A percentile compares a stretch with the other conserved stretches of the same genome.
These are phyloP conservation scores for Lactarius deliciosus DNA, from an alignment of 768 basidiomycete genomes.

Conservation along the genomic window DNA sequence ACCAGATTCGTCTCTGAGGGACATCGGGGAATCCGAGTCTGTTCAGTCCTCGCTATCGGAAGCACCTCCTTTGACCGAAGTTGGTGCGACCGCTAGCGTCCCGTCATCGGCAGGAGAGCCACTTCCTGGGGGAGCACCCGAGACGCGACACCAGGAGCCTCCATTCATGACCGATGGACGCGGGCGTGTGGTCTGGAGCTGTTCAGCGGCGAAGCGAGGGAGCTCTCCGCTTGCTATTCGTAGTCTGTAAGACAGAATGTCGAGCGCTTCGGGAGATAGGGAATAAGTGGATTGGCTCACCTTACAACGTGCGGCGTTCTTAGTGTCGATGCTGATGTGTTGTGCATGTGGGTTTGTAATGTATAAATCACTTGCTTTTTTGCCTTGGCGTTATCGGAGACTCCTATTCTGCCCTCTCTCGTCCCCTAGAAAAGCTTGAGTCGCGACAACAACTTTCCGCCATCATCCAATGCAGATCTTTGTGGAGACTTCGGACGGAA, in stretches of 20 bases:
- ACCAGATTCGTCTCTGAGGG: neutral
- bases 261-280: conserved; percentile 8
- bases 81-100: neutral
- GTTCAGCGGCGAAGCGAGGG: conserved; percentile 24
- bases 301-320: conserved; percentile 5
- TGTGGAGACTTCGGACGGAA: no score
- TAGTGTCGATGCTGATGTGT: neutral
- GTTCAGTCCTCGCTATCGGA: neutral
- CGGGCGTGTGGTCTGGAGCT: conserved; percentile 40
- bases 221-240: conserved; percentile 5
- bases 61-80: conserved; percentile 4
- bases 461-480: no score
- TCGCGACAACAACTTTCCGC: no score
- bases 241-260: conserved; percentile 5
- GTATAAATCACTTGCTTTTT: conserved; percentile 3
- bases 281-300: conserved; percentile 1
- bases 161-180: conserved; percentile 40
- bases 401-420: no score
- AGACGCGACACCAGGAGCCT: conserved; percentile 30
- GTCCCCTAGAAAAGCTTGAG: no score
- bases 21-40: neutral
- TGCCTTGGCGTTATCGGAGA: no score
- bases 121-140: neutral
- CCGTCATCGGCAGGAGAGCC: conserved; percentile 1
- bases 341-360: conserved; percentile 4